A percentile compares a stretch with the other conserved stretches of the same genome.
phyloP scores from a whole-genome alignment of 2,329 filamentous ascomycete species.

The Ilyonectria destructans region DNA sequence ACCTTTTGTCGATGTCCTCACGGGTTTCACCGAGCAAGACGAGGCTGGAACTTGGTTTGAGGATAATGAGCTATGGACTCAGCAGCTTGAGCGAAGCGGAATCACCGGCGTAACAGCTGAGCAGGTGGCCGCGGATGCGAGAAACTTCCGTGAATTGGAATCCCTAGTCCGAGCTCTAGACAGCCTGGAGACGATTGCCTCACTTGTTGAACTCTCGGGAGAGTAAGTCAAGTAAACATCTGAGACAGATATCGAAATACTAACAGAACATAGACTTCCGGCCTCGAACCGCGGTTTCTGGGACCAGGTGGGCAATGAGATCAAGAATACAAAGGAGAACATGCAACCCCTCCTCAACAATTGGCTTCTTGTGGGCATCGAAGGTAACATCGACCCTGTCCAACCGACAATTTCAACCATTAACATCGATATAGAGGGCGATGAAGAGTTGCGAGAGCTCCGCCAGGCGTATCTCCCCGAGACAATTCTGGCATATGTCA shows the following conservation, averaged over 20 bases:
- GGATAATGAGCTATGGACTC: constrained; percentile 59
- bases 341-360: constrained; percentile 76
- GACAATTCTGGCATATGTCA: constrained; percentile 86
- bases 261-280: constrained; percentile 54
- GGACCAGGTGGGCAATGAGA: constrained; percentile 67
- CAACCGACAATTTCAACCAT: background rate
- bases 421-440: constrained; percentile 64
- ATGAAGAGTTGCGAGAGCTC: constrained; percentile 75
- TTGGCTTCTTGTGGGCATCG: constrained; percentile 72
- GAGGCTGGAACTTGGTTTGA: constrained; percentile 59
- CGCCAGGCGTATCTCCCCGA: constrained; percentile 89
- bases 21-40: constrained; percentile 57
- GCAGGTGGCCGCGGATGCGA: constrained; percentile 69
- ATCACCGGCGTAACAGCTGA: constrained; percentile 57
- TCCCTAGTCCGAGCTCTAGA: constrained; percentile 77
- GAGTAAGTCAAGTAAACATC: constrained; percentile 62
- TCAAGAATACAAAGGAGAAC: constrained; percentile 69
- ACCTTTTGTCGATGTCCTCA: constrained; percentile 65
- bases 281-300: constrained; percentile 66
- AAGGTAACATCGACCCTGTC: constrained; percentile 63
- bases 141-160: constrained; percentile 79
- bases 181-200: constrained; percentile 77
- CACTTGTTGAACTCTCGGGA: constrained; percentile 66
- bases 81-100: constrained; percentile 55
- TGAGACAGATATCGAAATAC: constrained; percentile 12